Evolutionary conservation across 345 rosid genomes (phyloP).

Genomic region (Trapa incisa): DNA sequence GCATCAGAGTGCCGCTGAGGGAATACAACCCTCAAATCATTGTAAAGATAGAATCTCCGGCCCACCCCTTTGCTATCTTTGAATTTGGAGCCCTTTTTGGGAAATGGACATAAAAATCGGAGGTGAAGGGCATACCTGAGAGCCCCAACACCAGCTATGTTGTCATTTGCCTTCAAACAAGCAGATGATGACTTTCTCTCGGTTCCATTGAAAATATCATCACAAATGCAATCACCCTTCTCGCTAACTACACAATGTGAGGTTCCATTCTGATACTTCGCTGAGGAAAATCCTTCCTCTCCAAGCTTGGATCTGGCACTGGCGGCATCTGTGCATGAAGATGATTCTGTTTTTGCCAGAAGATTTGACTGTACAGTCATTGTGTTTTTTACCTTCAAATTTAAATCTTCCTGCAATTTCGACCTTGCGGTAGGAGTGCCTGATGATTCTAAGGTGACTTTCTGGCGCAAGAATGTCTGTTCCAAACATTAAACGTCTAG

Average conservation of each 20-base stretch:
- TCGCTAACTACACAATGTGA: conserved; percentile 7
- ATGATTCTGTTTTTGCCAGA: neutral
- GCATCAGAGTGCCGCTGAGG: conserved; percentile 91
- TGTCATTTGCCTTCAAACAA: conserved; percentile 44
- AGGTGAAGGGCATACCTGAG: conserved; percentile 88
- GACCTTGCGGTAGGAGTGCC: conserved; percentile 24
- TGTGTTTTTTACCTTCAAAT: conserved; percentile 18
- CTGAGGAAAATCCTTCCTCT: too few relatives aligned
- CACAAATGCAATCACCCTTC: conserved; percentile 12
- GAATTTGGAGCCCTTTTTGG: conserved; percentile 43
- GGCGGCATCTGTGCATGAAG: neutral
- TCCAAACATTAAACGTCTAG: conserved; percentile 11
- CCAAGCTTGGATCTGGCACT: conserved; percentile 3
- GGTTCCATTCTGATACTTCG: too few relatives aligned
- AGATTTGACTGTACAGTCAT: conserved; percentile 8
- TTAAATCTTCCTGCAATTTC: conserved; percentile 26
- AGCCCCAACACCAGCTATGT: conserved; percentile 44
- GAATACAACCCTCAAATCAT: conserved; percentile 76
- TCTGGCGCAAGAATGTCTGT: conserved; percentile 89
- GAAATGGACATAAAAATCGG: conserved; percentile 59
- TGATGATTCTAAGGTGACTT: conserved; percentile 61
- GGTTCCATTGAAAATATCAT: conserved; percentile 11
- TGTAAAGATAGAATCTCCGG: conserved; percentile 71
- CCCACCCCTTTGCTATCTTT: conserved; percentile 27
- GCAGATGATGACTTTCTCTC: conserved; percentile 19